Evolutionary conservation across 2,329 filamentous ascomycete species (phyloP), one percentile per base, ranked within the genome.

Genomic region (Coleophoma crateriformis): DNA sequence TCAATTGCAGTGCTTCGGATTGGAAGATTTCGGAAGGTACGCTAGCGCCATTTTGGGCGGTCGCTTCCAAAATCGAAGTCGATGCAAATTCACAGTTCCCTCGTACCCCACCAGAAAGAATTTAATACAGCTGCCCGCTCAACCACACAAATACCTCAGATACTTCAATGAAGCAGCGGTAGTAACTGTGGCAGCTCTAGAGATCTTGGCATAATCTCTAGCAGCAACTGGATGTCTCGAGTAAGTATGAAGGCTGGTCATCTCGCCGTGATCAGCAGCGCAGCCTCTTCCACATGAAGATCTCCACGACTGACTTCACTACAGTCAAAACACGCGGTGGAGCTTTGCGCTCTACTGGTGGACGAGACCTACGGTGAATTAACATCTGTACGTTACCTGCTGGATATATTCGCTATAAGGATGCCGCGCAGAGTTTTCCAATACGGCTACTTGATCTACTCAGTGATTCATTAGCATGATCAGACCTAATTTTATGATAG

Each of bases 311-410:
- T 54, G 42, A 58, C 57, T 53, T 33, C 35, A 35, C 52, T 44
- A 47, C 56, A 85, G 82, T 82, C 81, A 53, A 83, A 90, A 74
- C 81, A 87, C 67, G 78, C 87, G 59, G 83, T 87, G 64, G 89
- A 96, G 80, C 88, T 97, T 65, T 96, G 90, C 75, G 81, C 85
- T 73, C 83, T 95, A 66, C 79, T 96, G 55, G 85, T 97, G 56
- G 84, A 90, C 65, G 90, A 96, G 67, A 78, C 88, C 52, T 92
- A 94, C 68, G 94, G 94, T 65, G 88, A 95, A 72, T 82, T 97
- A 51, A 90, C 90, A 54, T 89, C 90, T 66, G 92, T 96, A 87
- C 63, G 86, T 74, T 42, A 52, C 27, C 42, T 27, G 20, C 50
- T 27, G 8, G 7, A 27, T 7, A 3, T 10, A 27, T 27, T 27